Evolutionary conservation across 2,329 filamentous ascomycete species (phyloP), one percentile per base, ranked within the genome.

Genomic region (Talaromyces sp.): DNA sequence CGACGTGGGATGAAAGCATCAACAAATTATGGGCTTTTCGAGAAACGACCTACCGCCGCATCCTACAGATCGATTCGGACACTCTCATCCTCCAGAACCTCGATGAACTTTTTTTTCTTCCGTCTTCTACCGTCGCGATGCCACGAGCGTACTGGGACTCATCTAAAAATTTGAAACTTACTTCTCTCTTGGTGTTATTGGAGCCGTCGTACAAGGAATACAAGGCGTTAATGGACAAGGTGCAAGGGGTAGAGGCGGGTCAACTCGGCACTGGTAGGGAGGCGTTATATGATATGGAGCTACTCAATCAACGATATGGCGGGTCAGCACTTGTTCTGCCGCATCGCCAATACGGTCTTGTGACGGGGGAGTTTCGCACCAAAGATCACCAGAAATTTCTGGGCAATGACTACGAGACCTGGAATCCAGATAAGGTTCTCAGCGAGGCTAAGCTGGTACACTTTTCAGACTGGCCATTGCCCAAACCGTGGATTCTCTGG

Each of bases 91-190:
- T 90, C 3, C 80, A 87, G 66, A 77, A 81, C 25, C 84, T 92
- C 81, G 90, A 92, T 69, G 89, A 91, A 63, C 81, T 92, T 0
- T 92, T 92, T 76, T 83, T 89, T 33, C 79, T 90, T 1, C 90
- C 89, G 0, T 73, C 79, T 1, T 82, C 84, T 1, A 79, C 84
- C 0, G 83, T 89, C 3, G 89, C 89, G 2, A 88, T 91, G 84
- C 88, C 89, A 1, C 85, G 87, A 37, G 90, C 89, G 9, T 91
- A 92, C 74, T 92, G 89, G 89, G 79, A 87, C 1, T 80, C 85
- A 5, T 84, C 84, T 0, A 78, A 82, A 0, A 79, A 79, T 9
- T 80, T 81, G 67, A 80, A 82, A 2, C 80, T 91, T 11, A 86
- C 87, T 0, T 87, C 86, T 2, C 82, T 88, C 49, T 71, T 90